Conservation (phyloP, 2,329 filamentous ascomycete species). For the Colletotrichum lentis region DNA sequence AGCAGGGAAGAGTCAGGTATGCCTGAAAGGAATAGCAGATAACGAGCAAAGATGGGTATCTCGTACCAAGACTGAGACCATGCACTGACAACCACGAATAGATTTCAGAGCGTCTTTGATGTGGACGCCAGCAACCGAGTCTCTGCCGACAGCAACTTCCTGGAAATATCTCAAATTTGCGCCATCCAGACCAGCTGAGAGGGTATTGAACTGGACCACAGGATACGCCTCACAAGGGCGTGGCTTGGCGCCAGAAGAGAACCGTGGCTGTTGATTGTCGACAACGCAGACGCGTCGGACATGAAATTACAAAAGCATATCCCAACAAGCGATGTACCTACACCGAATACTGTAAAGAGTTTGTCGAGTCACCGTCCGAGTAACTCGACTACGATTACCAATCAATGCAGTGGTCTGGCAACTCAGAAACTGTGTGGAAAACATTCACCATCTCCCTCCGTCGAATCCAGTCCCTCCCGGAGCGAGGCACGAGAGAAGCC, state of each 20-base stretch:
- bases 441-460: no score
- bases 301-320: fast-evolving
- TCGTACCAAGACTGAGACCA: no score
- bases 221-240: neutral
- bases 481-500: neutral
- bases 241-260: neutral
- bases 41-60: slow-evolving; percentile 1
- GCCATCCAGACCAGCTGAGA: neutral
- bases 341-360: no score
- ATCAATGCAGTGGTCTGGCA: no score
- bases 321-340: no score
- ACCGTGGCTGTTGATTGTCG: no score
- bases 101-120: slow-evolving; percentile 6
- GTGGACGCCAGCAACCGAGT: neutral
- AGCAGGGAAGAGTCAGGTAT: slow-evolving; percentile 16
- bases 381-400: no score
- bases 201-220: neutral
- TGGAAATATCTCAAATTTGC: neutral
- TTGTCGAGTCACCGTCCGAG: no score
- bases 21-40: neutral
- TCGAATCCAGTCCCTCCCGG: no score
- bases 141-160: neutral
- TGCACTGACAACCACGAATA: neutral
- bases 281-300: no score
- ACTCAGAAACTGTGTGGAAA: no score